phyloP scores from a whole-genome alignment of 352 stramenopile genomes.

The Pythium grandisporangium region DNA sequence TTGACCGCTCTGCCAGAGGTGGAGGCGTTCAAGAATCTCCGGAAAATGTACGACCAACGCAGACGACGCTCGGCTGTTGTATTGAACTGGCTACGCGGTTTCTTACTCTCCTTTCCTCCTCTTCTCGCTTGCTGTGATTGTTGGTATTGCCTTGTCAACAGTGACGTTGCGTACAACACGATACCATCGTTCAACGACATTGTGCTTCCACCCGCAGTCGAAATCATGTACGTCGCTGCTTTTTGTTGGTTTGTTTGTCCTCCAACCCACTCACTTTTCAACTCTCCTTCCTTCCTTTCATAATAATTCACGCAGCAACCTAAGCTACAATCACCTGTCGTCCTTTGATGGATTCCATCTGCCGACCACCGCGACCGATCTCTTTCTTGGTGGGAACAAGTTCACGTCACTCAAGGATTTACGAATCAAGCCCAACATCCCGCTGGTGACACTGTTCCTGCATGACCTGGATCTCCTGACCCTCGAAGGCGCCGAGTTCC shows the following conservation, averaged over 20 bases:
- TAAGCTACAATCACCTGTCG: conserved; percentile 60
- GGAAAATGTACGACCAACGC: conserved; percentile 9
- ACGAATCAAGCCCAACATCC: conserved; percentile 28
- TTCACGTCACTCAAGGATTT: conserved; percentile 46
- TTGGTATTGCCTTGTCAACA: neutral
- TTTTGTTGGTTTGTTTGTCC: neutral
- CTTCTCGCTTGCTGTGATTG: neutral
- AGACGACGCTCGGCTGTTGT: conserved; percentile 1
- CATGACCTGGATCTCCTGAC: conserved; percentile 46
- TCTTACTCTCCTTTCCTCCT: conserved; percentile 5
- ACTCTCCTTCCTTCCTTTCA: no score
- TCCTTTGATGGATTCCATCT: conserved; percentile 56
- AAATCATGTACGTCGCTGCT: conserved; percentile 5
- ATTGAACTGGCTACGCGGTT: conserved; percentile 2
- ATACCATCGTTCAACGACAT: conserved; percentile 12
- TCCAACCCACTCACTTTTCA: neutral
- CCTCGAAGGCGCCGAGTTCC: conserved; percentile 31
- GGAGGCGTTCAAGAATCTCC: conserved; percentile 3
- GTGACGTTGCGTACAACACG: conserved; percentile 10
- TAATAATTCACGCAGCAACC: no score
- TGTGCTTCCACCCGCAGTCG: conserved; percentile 5
- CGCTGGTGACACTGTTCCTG: conserved; percentile 59
- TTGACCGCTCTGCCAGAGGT: conserved; percentile 4
- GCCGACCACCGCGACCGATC: conserved; percentile 28
- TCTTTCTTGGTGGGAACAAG: conserved; percentile 58